Conservation (phyloP, 2,329 filamentous ascomycete species). For the Metarhizium rileyi region DNA sequence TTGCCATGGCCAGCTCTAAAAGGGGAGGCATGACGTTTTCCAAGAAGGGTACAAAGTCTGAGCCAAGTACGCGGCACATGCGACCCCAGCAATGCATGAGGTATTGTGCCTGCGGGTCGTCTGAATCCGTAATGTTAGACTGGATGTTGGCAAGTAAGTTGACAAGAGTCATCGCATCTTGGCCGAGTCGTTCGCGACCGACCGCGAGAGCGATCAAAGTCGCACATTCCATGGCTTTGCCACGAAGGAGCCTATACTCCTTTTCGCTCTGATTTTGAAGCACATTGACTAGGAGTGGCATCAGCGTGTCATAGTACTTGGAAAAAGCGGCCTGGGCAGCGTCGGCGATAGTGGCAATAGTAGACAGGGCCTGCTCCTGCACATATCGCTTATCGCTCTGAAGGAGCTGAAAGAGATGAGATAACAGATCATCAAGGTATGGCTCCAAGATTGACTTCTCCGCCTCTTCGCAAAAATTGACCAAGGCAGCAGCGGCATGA, state of each 20-base stretch:
- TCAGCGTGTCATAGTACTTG: conserved; percentile 91
- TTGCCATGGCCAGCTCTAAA: conserved; percentile 81
- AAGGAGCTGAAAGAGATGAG: conserved; percentile 75
- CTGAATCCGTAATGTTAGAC: conserved; percentile 73
- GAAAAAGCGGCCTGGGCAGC: conserved; percentile 91
- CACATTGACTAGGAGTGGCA: conserved; percentile 89
- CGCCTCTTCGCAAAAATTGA: conserved; percentile 98
- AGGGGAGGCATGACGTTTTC: conserved; percentile 90
- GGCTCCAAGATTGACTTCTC: conserved; percentile 87
- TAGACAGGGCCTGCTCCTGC: conserved; percentile 94
- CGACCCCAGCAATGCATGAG: conserved; percentile 98
- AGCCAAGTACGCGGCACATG: conserved; percentile 90
- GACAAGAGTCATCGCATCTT: conserved; percentile 79
- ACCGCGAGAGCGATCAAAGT: conserved; percentile 93
- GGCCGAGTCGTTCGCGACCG: conserved; percentile 82
- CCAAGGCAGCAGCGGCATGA: conserved; percentile 91
- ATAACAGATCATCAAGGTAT: conserved; percentile 81
- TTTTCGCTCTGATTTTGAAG: conserved; percentile 84
- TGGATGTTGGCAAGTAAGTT: conserved; percentile 84
- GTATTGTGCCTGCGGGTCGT: conserved; percentile 94
- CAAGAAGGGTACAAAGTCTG: conserved; percentile 87
- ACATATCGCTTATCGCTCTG: conserved; percentile 92
- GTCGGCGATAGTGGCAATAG: conserved; percentile 97
- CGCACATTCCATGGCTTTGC: conserved; percentile 98
- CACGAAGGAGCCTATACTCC: conserved; percentile 81